These are phyloP conservation scores for Lepidium aucheri DNA, from an alignment of 345 rosid species.

Conservation along the genomic window DNA sequence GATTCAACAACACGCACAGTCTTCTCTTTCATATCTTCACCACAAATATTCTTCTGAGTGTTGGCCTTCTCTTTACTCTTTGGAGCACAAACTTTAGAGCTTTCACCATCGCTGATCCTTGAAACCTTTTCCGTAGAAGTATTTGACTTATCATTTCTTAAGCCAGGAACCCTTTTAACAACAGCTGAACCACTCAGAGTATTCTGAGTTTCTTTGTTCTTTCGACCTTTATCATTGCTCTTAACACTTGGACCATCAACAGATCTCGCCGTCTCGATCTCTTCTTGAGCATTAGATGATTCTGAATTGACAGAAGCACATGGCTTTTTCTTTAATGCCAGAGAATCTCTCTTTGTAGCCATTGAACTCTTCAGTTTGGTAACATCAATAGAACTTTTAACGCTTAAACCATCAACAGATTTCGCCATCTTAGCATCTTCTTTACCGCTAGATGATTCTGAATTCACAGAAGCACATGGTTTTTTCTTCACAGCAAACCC, in stretches of 20 bases:
- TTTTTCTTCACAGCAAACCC: slow-evolving; percentile 6
- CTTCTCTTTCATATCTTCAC: slow-evolving; percentile 36
- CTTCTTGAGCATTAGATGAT: slow-evolving; percentile 1
- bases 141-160: background rate
- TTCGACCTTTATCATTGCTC: slow-evolving; percentile 17
- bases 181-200: slow-evolving; percentile 10
- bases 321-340: slow-evolving; percentile 13
- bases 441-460: slow-evolving; percentile 11
- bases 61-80: slow-evolving; percentile 11
- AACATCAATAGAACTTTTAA: background rate
- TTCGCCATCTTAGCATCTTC: background rate
- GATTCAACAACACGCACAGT: slow-evolving; percentile 38
- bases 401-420: slow-evolving; percentile 13
- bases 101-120: slow-evolving; percentile 2
- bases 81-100: slow-evolving; percentile 13
- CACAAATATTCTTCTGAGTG: slow-evolving; percentile 4
- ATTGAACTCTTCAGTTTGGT: slow-evolving; percentile 4
- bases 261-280: background rate
- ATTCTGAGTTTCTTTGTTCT: slow-evolving; percentile 6
- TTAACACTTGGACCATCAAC: slow-evolving; percentile 15
- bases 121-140: slow-evolving; percentile 14
- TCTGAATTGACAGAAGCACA: slow-evolving; percentile 15
- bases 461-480: slow-evolving; percentile 11
- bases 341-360: slow-evolving; percentile 9
- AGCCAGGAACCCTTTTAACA: slow-evolving; percentile 13